Percentiles rank a stretch among this genome's conserved stretches.
phyloP scores from a whole-genome alignment of 345 rosid species.

The Eucalyptus marginata region DNA sequence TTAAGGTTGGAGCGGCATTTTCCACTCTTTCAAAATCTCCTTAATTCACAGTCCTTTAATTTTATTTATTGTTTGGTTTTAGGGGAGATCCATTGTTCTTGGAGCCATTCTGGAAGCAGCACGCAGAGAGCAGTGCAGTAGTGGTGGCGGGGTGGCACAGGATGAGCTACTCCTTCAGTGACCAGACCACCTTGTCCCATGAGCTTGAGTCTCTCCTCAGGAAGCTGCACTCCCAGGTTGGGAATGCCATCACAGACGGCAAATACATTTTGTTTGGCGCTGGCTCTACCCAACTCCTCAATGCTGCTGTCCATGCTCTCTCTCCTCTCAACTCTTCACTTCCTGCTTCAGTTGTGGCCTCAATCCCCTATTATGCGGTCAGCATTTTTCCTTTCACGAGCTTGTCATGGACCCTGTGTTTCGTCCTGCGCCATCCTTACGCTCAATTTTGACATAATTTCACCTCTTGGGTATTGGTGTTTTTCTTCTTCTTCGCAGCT shows the following conservation, averaged over 20 bases:
- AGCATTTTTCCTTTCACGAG: not conserved
- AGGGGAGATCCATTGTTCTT: slow-evolving; percentile 51
- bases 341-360: slow-evolving; percentile 29
- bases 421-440: not conserved
- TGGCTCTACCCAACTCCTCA: slow-evolving; percentile 60
- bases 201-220: slow-evolving; percentile 37
- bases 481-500: slow-evolving; percentile 7
- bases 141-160: slow-evolving; percentile 50
- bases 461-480: not conserved
- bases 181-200: not conserved
- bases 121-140: slow-evolving; percentile 34
- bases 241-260: slow-evolving; percentile 42
- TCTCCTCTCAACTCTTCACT: slow-evolving; percentile 22
- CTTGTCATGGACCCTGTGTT: not conserved
- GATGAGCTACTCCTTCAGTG: slow-evolving; percentile 26
- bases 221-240: slow-evolving; percentile 27
- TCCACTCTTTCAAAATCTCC: too few relatives aligned
- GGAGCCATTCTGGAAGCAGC: slow-evolving; percentile 42
- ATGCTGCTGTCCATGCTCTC: slow-evolving; percentile 53
- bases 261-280: slow-evolving; percentile 39
- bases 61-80: not conserved
- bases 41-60: too few relatives aligned
- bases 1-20: too few relatives aligned
- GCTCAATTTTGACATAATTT: not conserved
- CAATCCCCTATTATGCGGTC: slow-evolving; percentile 52